A percentile compares a stretch with the other conserved stretches of the same genome.
These are phyloP conservation scores for Prillingera fragicola DNA, from an alignment of 1,284 basidiomycete species.

Conservation along the genomic window DNA sequence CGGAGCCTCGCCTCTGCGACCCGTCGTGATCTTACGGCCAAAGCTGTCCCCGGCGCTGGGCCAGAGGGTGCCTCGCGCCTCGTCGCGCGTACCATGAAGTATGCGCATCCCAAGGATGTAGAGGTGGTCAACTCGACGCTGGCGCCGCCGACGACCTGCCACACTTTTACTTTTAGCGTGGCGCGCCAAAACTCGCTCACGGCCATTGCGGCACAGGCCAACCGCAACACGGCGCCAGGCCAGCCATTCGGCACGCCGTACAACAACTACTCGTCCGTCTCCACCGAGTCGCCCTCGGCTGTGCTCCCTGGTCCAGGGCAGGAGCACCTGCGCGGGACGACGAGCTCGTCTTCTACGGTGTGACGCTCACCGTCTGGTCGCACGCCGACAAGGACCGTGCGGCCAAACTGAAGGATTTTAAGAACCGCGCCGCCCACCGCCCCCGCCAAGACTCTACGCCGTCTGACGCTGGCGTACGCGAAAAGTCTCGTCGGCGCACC, in stretches of 20 bases:
- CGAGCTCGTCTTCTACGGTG: constrained; percentile 70
- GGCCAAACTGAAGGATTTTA: constrained; percentile 30
- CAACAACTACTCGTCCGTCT: constrained; percentile 47
- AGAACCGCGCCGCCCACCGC: constrained; percentile 22
- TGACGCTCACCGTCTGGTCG: constrained; percentile 87
- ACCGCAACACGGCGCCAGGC: constrained; percentile 50
- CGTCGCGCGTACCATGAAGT: constrained; percentile 83
- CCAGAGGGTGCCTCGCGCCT: constrained; percentile 56
- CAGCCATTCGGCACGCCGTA: constrained; percentile 21
- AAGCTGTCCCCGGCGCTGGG: constrained; percentile 46
- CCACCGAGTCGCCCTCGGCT: constrained; percentile 43
- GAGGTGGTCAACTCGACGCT: constrained; percentile 89
- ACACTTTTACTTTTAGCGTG: constrained; percentile 75
- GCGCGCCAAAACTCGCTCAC: constrained; percentile 34
- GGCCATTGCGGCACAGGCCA: constrained; percentile 27
- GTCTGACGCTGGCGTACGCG: constrained; percentile 5
- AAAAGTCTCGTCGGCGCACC: constrained; percentile 6
- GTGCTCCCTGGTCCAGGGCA: constrained; percentile 45
- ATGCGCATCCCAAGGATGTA: constrained; percentile 51
- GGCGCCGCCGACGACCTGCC: constrained; percentile 83
- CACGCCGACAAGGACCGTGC: constrained; percentile 83
- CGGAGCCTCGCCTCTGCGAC: constrained; percentile 13
- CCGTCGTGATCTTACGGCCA: constrained; percentile 49
- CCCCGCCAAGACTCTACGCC: constrained; percentile 17
- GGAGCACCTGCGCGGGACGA: constrained; percentile 59